Evolutionary conservation across 2,329 filamentous ascomycete species (phyloP), one percentile per base, ranked within the genome.

Genomic region (Diaporthe destruens): DNA sequence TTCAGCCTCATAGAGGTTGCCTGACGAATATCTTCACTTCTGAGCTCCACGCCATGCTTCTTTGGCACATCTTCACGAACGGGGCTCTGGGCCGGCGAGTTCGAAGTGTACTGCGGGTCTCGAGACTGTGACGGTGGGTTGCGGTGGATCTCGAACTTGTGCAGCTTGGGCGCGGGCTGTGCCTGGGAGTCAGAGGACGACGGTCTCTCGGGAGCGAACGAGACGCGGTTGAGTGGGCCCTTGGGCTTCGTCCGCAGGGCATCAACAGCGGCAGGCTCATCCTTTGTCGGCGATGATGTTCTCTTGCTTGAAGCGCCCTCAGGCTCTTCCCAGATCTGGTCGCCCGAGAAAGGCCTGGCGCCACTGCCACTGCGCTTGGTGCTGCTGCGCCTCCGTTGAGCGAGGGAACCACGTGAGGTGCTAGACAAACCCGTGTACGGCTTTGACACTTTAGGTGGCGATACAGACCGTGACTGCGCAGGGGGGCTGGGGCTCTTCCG

Each of bases 271-370:
- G 78, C 79, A 75, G 69, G 51, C 16, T 66, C 75, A 11, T 74
- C 49, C 20, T 72, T 66, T 36, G 75, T 54, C 70, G 76, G 69
- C 66, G 51, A 71, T 47, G 74, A 71, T 72, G 75, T 34, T 71
- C 75, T 79, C 73, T 79, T 75, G 3, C 79, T 71, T 69, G 80
- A 76, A 39, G 80, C 76, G n/a, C 77, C 85, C 78, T 93, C 90
- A 0, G 94, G 93, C 80, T 98, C 96, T 81, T 98, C 95, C 87
- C 94, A 98, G 74, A 98, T 95, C 78, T 94, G 91, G 79, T 95
- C 92, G 44, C 91, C 90, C 1, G 91, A 92, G 79, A 94, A 95
- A 1, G 91, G 88, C 69, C 86, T 89, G 78, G 93, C 91, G 25
- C 91, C 92, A 79, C 92, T 94, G 77, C 91, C 88, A 76, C 93